A percentile compares a stretch with the other conserved stretches of the same genome.
Conservation (phyloP, 495 filamentous ascomycete species). For the Lineolata rhizophorae region DNA sequence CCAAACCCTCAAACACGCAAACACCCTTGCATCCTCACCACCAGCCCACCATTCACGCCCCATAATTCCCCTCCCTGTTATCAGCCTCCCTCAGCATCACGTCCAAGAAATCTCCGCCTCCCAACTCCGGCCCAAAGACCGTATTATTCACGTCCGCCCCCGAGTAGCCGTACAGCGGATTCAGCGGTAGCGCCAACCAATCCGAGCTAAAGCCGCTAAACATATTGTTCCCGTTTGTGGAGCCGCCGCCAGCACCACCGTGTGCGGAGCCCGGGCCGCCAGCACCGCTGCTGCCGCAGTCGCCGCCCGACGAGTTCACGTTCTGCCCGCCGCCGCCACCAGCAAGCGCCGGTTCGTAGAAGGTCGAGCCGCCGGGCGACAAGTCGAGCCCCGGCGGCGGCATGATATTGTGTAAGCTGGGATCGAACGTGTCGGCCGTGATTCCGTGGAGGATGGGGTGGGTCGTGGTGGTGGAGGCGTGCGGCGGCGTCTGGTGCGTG, state of each 20-base stretch:
- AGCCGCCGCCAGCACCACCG: not conserved
- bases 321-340: not conserved
- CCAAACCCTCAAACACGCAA: no score
- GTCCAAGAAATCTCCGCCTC: conserved; percentile 19
- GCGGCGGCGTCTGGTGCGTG: not conserved
- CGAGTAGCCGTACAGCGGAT: conserved; percentile 18
- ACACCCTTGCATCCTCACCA: no score
- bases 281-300: not conserved
- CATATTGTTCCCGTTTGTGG: not conserved
- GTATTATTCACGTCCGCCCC: conserved; percentile 18
- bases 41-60: no score
- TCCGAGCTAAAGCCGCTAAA: conserved; percentile 11
- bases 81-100: no score
- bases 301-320: not conserved
- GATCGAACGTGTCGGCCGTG: no score
- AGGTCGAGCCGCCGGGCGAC: not conserved
- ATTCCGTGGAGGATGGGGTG: conserved; percentile 1
- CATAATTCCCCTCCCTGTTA: no score
- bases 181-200: conserved; percentile 26
- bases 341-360: not conserved
- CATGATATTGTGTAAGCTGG: no score
- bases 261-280: not conserved
- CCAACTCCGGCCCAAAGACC: conserved; percentile 19
- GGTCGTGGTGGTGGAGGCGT: conserved; percentile 1
- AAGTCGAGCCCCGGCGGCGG: conserved; percentile 20